Conservation (phyloP, 169 alveolate species). For the Plasmodium cynomolgi region DNA sequence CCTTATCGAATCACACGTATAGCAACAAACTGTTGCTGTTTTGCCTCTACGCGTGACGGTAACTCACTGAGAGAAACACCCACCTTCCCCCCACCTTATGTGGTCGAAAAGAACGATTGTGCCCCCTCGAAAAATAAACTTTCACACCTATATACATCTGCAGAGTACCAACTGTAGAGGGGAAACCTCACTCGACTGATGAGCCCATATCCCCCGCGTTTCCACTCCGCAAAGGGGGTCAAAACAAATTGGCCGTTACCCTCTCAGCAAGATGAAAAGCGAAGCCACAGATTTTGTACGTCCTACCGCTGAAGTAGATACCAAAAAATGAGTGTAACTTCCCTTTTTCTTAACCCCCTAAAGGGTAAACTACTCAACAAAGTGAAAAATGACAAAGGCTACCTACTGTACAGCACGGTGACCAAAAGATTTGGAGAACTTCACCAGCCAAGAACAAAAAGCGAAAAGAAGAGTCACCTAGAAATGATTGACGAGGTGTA, state of each 20-base stretch:
- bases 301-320: neutral
- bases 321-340: neutral
- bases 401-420: constrained; percentile 15
- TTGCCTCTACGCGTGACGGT: neutral
- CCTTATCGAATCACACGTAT: neutral
- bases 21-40: neutral
- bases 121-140: neutral
- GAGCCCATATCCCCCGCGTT: neutral
- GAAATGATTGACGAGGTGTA: constrained; percentile 57
- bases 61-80: neutral
- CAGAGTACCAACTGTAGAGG: neutral
- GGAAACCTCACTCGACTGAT: neutral
- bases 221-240: neutral
- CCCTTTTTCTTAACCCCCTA: neutral
- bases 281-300: neutral
- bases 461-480: constrained; percentile 50
- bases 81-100: neutral
- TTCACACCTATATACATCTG: neutral
- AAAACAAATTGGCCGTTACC: neutral
- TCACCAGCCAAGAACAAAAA: constrained; percentile 42
- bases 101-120: neutral
- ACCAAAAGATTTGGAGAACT: constrained; percentile 56
- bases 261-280: neutral
- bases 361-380: neutral
- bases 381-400: neutral